Conservation (phyloP, 1,284 basidiomycete genomes). For the Cryptococcus jaspeensis region DNA sequence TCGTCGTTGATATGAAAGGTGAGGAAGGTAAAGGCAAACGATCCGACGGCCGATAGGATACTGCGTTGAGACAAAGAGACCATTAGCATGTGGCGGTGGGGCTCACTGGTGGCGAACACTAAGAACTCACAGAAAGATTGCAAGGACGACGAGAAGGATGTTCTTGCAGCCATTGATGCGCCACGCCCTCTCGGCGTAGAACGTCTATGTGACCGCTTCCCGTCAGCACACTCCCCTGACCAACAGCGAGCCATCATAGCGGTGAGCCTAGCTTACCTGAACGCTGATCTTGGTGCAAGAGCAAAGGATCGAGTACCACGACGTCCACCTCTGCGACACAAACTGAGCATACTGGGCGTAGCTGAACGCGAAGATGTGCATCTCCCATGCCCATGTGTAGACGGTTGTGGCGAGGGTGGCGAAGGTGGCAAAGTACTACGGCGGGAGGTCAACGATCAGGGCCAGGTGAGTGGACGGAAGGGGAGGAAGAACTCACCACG, state of each 20-base stretch:
- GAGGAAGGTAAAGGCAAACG: slow-evolving; percentile 10
- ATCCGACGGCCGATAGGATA: slow-evolving; percentile 10
- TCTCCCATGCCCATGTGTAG: slow-evolving; percentile 15
- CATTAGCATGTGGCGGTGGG: not conserved
- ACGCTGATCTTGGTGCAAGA: slow-evolving; percentile 16
- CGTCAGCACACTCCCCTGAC: not conserved
- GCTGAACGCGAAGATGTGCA: slow-evolving; percentile 16
- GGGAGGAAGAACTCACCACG: not conserved
- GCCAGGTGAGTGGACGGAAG: not conserved
- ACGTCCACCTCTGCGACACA: slow-evolving; percentile 12
- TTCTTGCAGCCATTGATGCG: slow-evolving; percentile 14
- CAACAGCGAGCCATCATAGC: not conserved
- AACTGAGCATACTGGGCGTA: slow-evolving; percentile 16
- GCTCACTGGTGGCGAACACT: too few relatives aligned
- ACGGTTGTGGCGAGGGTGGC: not conserved
- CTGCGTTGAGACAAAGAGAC: too few relatives aligned
- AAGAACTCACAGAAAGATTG: slow-evolving; percentile 5
- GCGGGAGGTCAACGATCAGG: not conserved
- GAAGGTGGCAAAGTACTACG: not conserved
- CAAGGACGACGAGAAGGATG: slow-evolving; percentile 6
- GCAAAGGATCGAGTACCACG: slow-evolving; percentile 17
- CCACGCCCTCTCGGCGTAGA: slow-evolving; percentile 22
- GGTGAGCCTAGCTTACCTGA: slow-evolving; percentile 7
- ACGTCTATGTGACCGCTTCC: slow-evolving; percentile 2
- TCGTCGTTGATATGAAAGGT: slow-evolving; percentile 3